Percentiles rank a stretch among this genome's conserved stretches.
Conservation (phyloP, 2,329 filamentous ascomycete genomes). For the Cladosporium sp. region DNA sequence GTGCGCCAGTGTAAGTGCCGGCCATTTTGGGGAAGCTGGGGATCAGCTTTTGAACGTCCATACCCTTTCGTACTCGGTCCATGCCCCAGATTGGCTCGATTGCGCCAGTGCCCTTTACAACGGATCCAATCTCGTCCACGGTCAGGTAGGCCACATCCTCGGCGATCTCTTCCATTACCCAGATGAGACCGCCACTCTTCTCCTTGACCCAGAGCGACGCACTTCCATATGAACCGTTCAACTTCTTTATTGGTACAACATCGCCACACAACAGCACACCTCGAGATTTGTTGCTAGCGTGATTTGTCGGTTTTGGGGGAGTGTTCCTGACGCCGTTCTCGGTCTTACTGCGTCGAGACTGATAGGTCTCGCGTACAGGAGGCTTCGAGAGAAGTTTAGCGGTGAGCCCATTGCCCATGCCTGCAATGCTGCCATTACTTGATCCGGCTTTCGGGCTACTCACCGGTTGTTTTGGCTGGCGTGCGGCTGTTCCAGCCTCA, state of each 20-base stretch:
- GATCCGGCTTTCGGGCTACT: constrained; percentile 28
- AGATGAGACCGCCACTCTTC: constrained; percentile 87
- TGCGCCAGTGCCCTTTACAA: constrained; percentile 69
- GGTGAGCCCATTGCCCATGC: constrained; percentile 80
- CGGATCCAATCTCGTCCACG: constrained; percentile 71
- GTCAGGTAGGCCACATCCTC: constrained; percentile 80
- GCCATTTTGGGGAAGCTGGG: constrained; percentile 75
- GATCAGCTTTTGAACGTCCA: constrained; percentile 73
- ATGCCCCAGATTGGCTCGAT: constrained; percentile 82
- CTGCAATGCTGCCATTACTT: constrained; percentile 38
- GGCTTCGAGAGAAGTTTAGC: constrained; percentile 85
- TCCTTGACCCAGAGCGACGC: constrained; percentile 99
- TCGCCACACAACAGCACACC: constrained; percentile 93
- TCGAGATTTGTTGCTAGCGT: constrained; percentile 70
- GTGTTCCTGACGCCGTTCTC: constrained; percentile 54
- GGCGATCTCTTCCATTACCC: constrained; percentile 96
- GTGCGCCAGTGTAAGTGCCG: constrained; percentile 65
- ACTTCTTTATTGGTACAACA: constrained; percentile 95
- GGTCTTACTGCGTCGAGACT: constrained; percentile 59
- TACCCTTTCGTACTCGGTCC: constrained; percentile 60
- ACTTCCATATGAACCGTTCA: constrained; percentile 85
- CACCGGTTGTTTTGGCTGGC: constrained; percentile 19
- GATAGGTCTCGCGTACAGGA: constrained; percentile 52
- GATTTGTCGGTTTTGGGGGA: constrained; percentile 52
- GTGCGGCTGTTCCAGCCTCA: constrained; percentile 36